Evolutionary conservation across 805 yeast species (phyloP).

Genomic region (Naumovozyma castellii): DNA sequence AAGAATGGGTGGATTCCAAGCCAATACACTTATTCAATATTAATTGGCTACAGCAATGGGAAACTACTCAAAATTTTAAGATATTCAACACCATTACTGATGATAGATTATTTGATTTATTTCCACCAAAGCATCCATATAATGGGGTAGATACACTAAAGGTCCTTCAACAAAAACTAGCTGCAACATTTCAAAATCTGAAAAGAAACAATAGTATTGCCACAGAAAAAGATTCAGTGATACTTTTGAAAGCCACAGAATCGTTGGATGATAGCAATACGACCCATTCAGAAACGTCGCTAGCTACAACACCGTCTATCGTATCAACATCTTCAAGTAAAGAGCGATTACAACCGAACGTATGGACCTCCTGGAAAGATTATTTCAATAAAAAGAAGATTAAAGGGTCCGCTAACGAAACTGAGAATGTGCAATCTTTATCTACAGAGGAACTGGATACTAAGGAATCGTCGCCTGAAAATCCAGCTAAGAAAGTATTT

Average conservation of each 20-base stretch:
- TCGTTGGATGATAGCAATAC: neutral
- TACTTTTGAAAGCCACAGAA: neutral
- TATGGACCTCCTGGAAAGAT: slow-evolving; percentile 22
- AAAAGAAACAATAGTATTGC: slow-evolving; percentile 15
- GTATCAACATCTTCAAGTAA: neutral
- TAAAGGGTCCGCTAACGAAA: slow-evolving; percentile 3
- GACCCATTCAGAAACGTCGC: neutral
- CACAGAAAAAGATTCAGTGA: neutral
- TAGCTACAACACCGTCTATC: neutral
- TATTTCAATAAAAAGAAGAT: slow-evolving; percentile 19
- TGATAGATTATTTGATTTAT: slow-evolving; percentile 58
- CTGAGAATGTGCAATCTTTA: slow-evolving; percentile 3
- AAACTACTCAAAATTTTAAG: slow-evolving; percentile 42
- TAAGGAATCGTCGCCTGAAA: neutral
- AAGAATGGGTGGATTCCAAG: slow-evolving; percentile 23
- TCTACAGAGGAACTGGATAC: slow-evolving; percentile 1
- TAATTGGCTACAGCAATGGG: slow-evolving; percentile 46
- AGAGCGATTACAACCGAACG: slow-evolving; percentile 5
- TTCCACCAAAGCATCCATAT: slow-evolving; percentile 38
- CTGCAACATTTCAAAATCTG: slow-evolving; percentile 26
- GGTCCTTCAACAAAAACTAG: slow-evolving; percentile 23
- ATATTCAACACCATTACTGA: slow-evolving; percentile 52
- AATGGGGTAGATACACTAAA: slow-evolving; percentile 22
- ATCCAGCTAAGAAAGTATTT: slow-evolving; percentile 12
- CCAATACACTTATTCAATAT: slow-evolving; percentile 36